A percentile compares a stretch with the other conserved stretches of the same genome.
These are phyloP conservation scores for Neobulgaria alba DNA, from an alignment of 2,329 filamentous ascomycete species.

Conservation along the genomic window DNA sequence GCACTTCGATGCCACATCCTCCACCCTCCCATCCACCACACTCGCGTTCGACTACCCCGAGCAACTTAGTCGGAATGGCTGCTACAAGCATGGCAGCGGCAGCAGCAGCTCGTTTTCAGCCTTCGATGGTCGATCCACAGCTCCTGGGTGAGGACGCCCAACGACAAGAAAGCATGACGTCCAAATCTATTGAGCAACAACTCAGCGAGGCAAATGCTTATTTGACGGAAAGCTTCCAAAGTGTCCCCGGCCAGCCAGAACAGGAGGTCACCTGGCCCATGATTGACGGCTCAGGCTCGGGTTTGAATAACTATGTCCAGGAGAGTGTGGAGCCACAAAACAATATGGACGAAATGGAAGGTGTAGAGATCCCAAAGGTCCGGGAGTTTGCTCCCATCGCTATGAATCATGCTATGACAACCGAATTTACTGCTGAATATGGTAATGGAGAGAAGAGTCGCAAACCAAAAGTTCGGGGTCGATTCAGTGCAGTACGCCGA, in stretches of 20 bases:
- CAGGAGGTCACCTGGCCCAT: conserved; percentile 23
- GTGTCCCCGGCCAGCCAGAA: conserved; percentile 13
- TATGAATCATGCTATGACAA: conserved; percentile 16
- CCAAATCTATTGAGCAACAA: conserved; percentile 17
- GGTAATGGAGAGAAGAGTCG: conserved; percentile 23
- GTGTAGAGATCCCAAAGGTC: conserved; percentile 1
- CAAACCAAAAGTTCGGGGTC: conserved; percentile 42
- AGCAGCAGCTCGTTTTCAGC: conserved; percentile 23
- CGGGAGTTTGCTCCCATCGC: conserved; percentile 16
- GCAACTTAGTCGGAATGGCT: conserved; percentile 24
- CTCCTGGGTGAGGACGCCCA: conserved; percentile 22
- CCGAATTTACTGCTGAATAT: conserved; percentile 28
- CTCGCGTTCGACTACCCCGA: conserved; percentile 22
- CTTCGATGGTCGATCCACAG: conserved; percentile 29
- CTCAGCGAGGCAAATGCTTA: conserved; percentile 19
- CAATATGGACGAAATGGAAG: background rate
- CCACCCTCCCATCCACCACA: conserved; percentile 11
- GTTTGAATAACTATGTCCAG: conserved; percentile 3
- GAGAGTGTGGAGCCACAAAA: conserved; percentile 4
- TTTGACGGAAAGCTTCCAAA: conserved; percentile 16
- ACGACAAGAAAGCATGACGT: conserved; percentile 10
- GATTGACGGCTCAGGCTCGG: conserved; percentile 15
- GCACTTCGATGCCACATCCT: conserved; percentile 8
- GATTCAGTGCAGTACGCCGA: conserved; percentile 49
- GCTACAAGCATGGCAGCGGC: conserved; percentile 19